Conservation (phyloP, 2,329 filamentous ascomycete genomes). For the Cyphellophora attinorum region DNA sequence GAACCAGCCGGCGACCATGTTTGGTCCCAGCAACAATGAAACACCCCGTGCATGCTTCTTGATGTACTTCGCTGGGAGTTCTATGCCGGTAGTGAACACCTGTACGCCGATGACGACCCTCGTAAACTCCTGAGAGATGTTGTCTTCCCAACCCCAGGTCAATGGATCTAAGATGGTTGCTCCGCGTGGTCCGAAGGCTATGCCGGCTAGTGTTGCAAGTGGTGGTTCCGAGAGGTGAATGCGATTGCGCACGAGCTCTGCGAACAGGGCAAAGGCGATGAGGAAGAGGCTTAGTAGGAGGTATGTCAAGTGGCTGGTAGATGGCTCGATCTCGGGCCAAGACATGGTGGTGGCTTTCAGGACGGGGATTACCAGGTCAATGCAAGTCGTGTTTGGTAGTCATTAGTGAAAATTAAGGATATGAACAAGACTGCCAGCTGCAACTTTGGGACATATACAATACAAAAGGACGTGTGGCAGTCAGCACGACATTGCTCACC, state of each 20-base stretch:
- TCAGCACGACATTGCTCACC: too few relatives aligned
- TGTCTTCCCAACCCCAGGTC: conserved; percentile 72
- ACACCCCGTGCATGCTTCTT: conserved; percentile 43
- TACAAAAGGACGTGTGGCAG: too few relatives aligned
- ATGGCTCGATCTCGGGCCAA: conserved; percentile 44
- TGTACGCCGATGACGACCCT: conserved; percentile 84
- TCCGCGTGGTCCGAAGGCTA: conserved; percentile 80
- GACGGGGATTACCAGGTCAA: too few relatives aligned
- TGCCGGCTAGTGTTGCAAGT: conserved; percentile 68
- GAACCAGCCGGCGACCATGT: conserved; percentile 54
- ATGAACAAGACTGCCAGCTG: too few relatives aligned
- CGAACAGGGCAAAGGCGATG: conserved; percentile 50
- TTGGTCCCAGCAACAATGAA: conserved; percentile 39
- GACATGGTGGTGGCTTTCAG: conserved; percentile 6
- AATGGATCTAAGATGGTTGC: conserved; percentile 67
- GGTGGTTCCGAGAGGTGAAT: conserved; percentile 51
- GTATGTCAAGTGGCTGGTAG: conserved; percentile 48
- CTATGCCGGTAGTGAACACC: conserved; percentile 85
- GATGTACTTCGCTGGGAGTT: conserved; percentile 67
- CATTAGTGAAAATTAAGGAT: too few relatives aligned
- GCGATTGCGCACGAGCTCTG: conserved; percentile 48
- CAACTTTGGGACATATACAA: too few relatives aligned
- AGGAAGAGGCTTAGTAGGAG: conserved; percentile 50
- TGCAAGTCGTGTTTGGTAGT: too few relatives aligned
- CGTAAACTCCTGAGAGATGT: conserved; percentile 81